Base-by-base conservation (phyloP, 257 asterid species). In the Salvia miltiorrhiza region DNA sequence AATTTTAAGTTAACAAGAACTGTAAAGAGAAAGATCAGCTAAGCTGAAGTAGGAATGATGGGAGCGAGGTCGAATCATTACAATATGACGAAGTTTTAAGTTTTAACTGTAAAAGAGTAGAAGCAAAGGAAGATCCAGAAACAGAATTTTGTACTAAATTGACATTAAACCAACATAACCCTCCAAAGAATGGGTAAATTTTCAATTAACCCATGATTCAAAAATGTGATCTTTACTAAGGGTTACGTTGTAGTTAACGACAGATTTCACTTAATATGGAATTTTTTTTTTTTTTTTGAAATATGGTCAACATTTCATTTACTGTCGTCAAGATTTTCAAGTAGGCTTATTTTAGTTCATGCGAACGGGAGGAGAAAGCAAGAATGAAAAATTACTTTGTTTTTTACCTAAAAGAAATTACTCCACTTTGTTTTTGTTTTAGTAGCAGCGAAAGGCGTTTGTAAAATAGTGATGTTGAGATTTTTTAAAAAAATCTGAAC, bases 51-150 rank as follows among this genome's bases (percentile, higher is more conserved):
- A 39, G 49, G 43, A 65, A 73, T 33, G 19, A 54, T 50, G 47
- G 76, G 77, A 53, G 70, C 30, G 16, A 14, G 24, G 67, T 17
- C 40, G 24, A 69, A 72, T 8, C 54, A 24, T 47, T 24, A 59
- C 49, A 23, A 62, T 70, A 77, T 20, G 56, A 71, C 73, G 78
- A 77, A 70, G 74, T 65, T 79, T 12, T 78, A 79, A 73, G 76
- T 65, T 79, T 12, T 66, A 81, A 76, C 76, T 44, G 79, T 16
- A 47, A 59, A 50, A 61, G 76, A 72, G 76, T 77, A 47, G 48
- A 66, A 65, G 74, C 33, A 57, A 79, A 75, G 83, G 50, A 80
- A 81, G 87, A 81, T 83, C 82, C 71, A 81, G 76, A 40, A 79
- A 76, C 69, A 69, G 74, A 33, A 59, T 13, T 60, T 73, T 47